These are phyloP conservation scores for Mycena epipterygia DNA, from an alignment of 768 basidiomycete species.

Conservation along the genomic window DNA sequence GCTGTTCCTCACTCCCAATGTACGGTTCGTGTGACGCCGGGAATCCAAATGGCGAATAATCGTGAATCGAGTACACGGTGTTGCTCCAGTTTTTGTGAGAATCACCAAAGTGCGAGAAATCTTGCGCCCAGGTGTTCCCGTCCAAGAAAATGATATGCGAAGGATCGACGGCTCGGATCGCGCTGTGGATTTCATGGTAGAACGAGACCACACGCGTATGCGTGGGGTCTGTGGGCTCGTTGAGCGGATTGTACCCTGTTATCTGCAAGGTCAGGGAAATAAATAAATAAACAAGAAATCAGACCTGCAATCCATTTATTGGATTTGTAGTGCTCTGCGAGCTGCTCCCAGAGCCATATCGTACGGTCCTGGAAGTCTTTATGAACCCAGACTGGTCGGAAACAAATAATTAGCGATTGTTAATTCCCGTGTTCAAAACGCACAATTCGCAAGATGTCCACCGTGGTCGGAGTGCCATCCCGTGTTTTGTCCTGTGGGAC, in stretches of 20 bases:
- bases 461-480: conserved; percentile 86
- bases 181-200: conserved; percentile 76
- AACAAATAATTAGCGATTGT: neutral
- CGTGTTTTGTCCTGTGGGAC: conserved; percentile 65
- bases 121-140: conserved; percentile 87
- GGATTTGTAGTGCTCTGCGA: conserved; percentile 80
- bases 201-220: conserved; percentile 75
- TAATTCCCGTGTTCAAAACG: neutral
- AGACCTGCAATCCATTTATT: conserved; percentile 83
- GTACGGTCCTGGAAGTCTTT: conserved; percentile 88
- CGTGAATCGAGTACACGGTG: conserved; percentile 82
- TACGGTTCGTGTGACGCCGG: conserved; percentile 71
- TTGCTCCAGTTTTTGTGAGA: conserved; percentile 74
- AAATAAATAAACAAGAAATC: neutral
- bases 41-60: conserved; percentile 81
- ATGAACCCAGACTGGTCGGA: conserved; percentile 73
- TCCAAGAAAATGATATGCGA: conserved; percentile 86
- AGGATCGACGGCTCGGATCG: conserved; percentile 79
- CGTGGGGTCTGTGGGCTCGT: conserved; percentile 83
- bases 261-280: neutral
- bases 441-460: conserved; percentile 71
- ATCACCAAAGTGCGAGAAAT: conserved; percentile 82
- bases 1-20: conserved; percentile 65
- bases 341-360: conserved; percentile 82
- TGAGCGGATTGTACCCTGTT: conserved; percentile 81